phyloP scores from a whole-genome alignment of 495 filamentous ascomycete species.

The Aspergillus ostianus region DNA sequence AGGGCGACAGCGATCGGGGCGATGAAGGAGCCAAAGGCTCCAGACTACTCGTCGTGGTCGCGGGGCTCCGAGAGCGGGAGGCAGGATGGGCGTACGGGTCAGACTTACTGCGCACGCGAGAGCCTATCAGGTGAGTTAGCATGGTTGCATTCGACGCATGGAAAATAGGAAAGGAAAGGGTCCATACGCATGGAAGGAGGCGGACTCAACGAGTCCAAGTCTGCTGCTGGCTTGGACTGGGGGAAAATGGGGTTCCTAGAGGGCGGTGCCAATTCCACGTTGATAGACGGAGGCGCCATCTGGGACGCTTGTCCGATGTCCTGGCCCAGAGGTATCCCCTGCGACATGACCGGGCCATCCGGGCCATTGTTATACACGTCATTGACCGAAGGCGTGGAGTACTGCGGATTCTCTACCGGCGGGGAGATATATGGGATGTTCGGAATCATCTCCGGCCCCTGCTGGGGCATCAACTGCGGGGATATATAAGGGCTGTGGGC shows the following conservation, averaged over 20 bases:
- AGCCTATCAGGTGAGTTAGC: slow-evolving; percentile 40
- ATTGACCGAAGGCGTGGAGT: slow-evolving; percentile 42
- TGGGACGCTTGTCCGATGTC: slow-evolving; percentile 70
- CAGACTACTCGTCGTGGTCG: slow-evolving; percentile 43
- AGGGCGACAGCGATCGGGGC: slow-evolving; percentile 68
- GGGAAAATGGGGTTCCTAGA: slow-evolving; percentile 70
- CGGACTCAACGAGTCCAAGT: slow-evolving; percentile 71
- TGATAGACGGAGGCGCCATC: slow-evolving; percentile 59
- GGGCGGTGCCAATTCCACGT: slow-evolving; percentile 70
- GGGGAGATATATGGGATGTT: slow-evolving; percentile 52
- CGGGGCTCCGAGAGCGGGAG: slow-evolving; percentile 44
- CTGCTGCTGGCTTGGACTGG: slow-evolving; percentile 57
- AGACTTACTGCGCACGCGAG: slow-evolving; percentile 65
- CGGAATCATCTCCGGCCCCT: slow-evolving; percentile 49
- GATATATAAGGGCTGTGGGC: slow-evolving; percentile 83
- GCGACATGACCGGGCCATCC: slow-evolving; percentile 28
- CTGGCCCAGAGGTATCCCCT: slow-evolving; percentile 33
- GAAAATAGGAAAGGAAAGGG: slow-evolving; percentile 3
- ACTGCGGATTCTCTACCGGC: slow-evolving; percentile 41
- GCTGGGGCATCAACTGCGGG: slow-evolving; percentile 76
- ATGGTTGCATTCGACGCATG: slow-evolving; percentile 6
- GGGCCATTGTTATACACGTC: slow-evolving; percentile 54
- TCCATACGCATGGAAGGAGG: slow-evolving; percentile 73
- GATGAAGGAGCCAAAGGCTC: slow-evolving; percentile 45
- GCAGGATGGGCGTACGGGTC: slow-evolving; percentile 62